These are phyloP conservation scores for Penicillium simplicissimum DNA, from an alignment of 495 filamentous ascomycete genomes.

Conservation along the genomic window DNA sequence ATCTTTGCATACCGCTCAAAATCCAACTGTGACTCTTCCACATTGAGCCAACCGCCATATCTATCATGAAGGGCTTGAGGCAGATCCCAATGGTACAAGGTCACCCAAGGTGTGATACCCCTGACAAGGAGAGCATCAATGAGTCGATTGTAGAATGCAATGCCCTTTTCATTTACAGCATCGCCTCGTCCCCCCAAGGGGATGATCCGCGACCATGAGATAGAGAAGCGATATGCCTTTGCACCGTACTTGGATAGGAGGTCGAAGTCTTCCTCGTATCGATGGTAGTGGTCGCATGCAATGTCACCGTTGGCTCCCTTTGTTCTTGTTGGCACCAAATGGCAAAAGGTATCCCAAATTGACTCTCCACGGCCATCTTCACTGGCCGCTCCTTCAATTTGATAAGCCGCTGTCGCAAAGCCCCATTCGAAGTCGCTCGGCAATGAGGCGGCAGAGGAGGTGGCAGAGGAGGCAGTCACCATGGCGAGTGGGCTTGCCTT, in stretches of 20 bases:
- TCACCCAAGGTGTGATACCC: constrained; percentile 44
- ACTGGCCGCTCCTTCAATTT: constrained; percentile 65
- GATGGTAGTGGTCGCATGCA: constrained; percentile 71
- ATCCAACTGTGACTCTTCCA: constrained; percentile 40
- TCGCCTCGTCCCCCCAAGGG: constrained; percentile 44
- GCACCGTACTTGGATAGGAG: constrained; percentile 61
- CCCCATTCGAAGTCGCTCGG: constrained; percentile 67
- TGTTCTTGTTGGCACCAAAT: constrained; percentile 62
- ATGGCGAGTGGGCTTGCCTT: not conserved
- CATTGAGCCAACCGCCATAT: constrained; percentile 44
- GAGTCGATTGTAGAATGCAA: constrained; percentile 43
- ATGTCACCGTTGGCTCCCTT: constrained; percentile 58
- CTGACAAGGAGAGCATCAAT: constrained; percentile 41
- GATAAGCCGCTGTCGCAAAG: constrained; percentile 73
- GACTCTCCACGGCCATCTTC: constrained; percentile 64
- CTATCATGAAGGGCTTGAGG: constrained; percentile 44
- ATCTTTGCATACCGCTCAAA: constrained; percentile 45
- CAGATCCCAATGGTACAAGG: constrained; percentile 52
- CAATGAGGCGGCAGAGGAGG: not conserved
- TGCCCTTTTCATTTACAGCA: constrained; percentile 37
- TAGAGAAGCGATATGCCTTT: constrained; percentile 66
- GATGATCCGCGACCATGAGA: constrained; percentile 70
- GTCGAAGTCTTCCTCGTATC: constrained; percentile 63
- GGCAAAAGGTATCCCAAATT: constrained; percentile 71
- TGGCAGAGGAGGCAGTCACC: not conserved